Base-by-base conservation (phyloP, 306 rosid species). In the Acacia confusa region DNA sequence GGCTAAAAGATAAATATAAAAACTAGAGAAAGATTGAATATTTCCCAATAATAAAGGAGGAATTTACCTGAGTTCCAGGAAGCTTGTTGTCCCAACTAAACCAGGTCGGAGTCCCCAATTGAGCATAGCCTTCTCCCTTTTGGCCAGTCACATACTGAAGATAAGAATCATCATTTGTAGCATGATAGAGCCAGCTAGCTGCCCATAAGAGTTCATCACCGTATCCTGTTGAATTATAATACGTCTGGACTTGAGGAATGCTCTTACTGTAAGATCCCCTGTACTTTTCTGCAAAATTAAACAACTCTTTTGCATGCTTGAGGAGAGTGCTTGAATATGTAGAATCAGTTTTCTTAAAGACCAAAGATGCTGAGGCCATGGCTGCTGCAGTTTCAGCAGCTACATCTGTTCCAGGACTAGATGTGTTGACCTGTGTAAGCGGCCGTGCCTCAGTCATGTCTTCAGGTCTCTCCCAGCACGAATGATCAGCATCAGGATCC, bases 71-170 rank as follows among this genome's bases (percentile, higher is more conserved):
- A 60, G 97, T 87, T 84, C 97, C 97, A 41, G 98, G 94, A 81
- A 88, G 99, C 89, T 96, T 96, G 90, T 90, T 90, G 84, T 96
- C 99, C 99, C 99, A 96, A 80, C 99, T 93, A 88, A 96, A 96
- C 99, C 99, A 96, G 74, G 92, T 90, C 16, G 99, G 98, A 79
- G 87, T 86, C 83, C 90, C 98, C 78, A 78, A 96, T 14, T 92
- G 52, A 64, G 98, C 99, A 81, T 48, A 93, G 25, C 81, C 82
- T 38, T 88, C 82, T 81, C 98, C 99, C 32, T 82, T 82, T 58
- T 85, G 79, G 43, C 97, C 94, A 58, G 89, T 82, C 82, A 91
- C 99, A 70, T 87, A 95, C 44, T 88, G 20, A 79, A 95, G 88
- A 83, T 93, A 95, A 52, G 89, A 43, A 40, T 83, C 84, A 79